Base-by-base conservation (phyloP, 164 flowering plant species). In the Magnolia officinalis region DNA sequence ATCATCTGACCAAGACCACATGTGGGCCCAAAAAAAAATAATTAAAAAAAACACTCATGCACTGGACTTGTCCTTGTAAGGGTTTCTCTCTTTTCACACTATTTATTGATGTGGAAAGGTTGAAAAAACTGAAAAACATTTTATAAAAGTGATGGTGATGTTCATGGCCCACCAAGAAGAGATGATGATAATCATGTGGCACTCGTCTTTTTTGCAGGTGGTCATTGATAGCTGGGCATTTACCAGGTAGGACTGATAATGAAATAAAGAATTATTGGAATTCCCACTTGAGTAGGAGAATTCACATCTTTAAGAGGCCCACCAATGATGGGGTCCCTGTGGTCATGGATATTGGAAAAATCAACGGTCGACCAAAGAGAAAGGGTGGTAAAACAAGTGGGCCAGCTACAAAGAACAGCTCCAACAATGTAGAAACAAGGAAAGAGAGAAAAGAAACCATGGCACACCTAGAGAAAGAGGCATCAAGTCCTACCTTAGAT, bases 221-320 rank as follows among this genome's bases (percentile, higher is more conserved):
- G 98, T 90, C 96, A 6, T 55, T 92, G 82, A 94, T 94, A 61
- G 98, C 95, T 1, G 87, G 86, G 7, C 86, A 90, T 14, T 75
- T 94, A 55, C 92, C 97, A 0, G 98, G 98, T 58, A 89, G 98
- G 86, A 93, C 98, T 61, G 98, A 93, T 82, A 93, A 93, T 76
- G 98, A 93, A 80, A 91, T 93, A 18, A 93, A 93, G 78, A 93
- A 93, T 72, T 89, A 93, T 75, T 93, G 97, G 98, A 94, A 94
- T 78, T 91, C 97, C 26, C 92, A 91, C 71, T 77, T 94, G 76
- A 91, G 96, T 74, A 81, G 94, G 63, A 89, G 87, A 82, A 77
- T 94, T 20, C 81, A 88, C 75, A 86, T 74, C 45, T 87, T 88
- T 64, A 84, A 87, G 71, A 85, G 82, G 70, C 81, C 80, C 2